A percentile compares a stretch with the other conserved stretches of the same genome.
phyloP scores from a whole-genome alignment of 1,284 basidiomycete species.

The Trichosporon coremiiforme region DNA sequence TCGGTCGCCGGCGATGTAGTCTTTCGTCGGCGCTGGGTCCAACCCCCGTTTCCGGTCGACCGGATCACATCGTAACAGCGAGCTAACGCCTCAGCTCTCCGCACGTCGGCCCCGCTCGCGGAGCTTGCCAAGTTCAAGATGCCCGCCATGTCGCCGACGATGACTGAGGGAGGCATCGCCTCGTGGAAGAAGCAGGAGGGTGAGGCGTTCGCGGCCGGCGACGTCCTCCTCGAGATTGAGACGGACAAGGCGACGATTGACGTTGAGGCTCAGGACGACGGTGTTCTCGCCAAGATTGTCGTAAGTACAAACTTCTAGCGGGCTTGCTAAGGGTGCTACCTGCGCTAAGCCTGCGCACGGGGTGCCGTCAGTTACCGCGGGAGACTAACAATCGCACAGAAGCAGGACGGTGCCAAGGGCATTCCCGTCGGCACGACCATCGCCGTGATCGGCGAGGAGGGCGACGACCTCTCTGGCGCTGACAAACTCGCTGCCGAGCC shows the following conservation, averaged over 20 bases:
- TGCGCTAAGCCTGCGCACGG: neutral
- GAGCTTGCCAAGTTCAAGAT: constrained; percentile 89
- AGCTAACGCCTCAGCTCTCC: constrained; percentile 66
- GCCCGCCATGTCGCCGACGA: constrained; percentile 99
- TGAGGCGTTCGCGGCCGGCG: constrained; percentile 82
- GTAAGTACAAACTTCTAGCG: constrained; percentile 46
- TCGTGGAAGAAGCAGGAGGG: constrained; percentile 97
- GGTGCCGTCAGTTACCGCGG: neutral
- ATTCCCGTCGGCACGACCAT: constrained; percentile 83
- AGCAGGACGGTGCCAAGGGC: constrained; percentile 77
- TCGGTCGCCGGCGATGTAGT: too few species aligned
- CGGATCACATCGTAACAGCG: too few species aligned
- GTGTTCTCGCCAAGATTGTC: constrained; percentile 84
- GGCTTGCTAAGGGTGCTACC: neutral
- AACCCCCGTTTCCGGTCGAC: too few species aligned
- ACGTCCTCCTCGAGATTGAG: constrained; percentile 82
- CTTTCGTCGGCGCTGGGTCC: neutral
- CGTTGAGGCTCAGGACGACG: constrained; percentile 97
- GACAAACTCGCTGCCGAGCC: constrained; percentile 70
- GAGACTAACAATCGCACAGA: constrained; percentile 21
- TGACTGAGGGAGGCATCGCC: constrained; percentile 98
- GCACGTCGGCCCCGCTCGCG: constrained; percentile 73
- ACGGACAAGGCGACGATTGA: constrained; percentile 99
- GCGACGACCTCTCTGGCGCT: constrained; percentile 85
- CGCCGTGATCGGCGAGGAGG: constrained; percentile 88